Base-by-base conservation (phyloP, 2,329 filamentous ascomycete species). In the Lachnellula cervina region DNA sequence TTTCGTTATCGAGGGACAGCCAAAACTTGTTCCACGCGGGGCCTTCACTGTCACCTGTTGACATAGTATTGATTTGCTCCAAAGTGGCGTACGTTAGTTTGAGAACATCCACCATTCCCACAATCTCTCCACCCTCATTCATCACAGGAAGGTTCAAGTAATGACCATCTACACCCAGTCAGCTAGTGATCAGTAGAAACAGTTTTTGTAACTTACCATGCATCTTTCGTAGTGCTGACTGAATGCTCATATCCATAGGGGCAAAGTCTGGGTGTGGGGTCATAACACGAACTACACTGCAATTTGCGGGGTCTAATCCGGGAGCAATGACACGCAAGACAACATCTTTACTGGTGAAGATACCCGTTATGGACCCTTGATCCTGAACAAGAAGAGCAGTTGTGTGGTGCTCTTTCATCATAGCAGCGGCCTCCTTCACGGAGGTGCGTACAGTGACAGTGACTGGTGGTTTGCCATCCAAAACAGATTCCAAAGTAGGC, bases 1-100 rank as follows among this genome's bases (percentile, higher is more conserved):
- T 93, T 66, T 95, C 85, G 72, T 97, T 84, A 16, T 70, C 83
- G 66, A 99, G 86, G 0, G 94, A 97, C 63, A 97, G 80, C 94
- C 94, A 99, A 77, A 99, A 99, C 74, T 97, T 99, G 78, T 97
- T 97, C 94, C 94, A 99, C 6, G 94, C 94, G 5, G 94, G 94
- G 0, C 94, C 94, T 74, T 99, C 94, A 65, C 84, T 90, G 69
- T 96, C 93, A 43, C 83, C 83, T 52, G 86, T 91, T 42, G 83
- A 86, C 87, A 99, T 97, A 57, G 90, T 91, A 77, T 97, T 97
- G 74, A 96, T 91, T 77, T 97, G 93, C 74, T 99, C 94, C 52
- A 99, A 81, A 5, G 94, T 99, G 49, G 94, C 94, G 73, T 99
- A 99, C 21, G 94, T 99, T 68, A 99, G 81, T 77, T 97, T 97